These are phyloP conservation scores for Solanum stenotomum DNA, from an alignment of 257 asterid genomes.

Conservation along the genomic window DNA sequence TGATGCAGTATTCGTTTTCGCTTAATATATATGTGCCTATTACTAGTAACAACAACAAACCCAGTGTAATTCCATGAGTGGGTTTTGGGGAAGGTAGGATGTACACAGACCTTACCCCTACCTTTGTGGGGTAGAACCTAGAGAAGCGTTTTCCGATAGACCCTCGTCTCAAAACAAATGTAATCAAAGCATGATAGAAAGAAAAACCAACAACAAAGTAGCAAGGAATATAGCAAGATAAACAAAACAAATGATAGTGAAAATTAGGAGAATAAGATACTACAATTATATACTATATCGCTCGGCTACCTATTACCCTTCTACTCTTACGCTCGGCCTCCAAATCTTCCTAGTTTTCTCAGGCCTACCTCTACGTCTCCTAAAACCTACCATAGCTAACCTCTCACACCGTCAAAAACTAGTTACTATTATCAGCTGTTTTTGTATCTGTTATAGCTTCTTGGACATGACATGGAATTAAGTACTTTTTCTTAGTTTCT, in stretches of 20 bases:
- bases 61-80: background rate
- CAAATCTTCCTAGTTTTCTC: background rate
- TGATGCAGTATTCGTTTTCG: background rate
- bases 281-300: background rate
- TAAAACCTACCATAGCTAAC: background rate
- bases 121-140: background rate
- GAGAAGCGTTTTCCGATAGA: background rate
- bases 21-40: background rate
- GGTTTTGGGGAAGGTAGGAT: background rate
- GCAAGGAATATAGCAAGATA: background rate
- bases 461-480: background rate
- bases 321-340: background rate
- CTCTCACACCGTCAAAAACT: background rate
- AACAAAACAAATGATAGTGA: background rate
- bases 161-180: background rate
- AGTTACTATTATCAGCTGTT: background rate
- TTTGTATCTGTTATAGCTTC: background rate
- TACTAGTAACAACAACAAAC: background rate
- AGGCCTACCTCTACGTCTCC: background rate
- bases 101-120: background rate
- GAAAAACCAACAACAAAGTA: background rate
- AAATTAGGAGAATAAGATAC: background rate
- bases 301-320: background rate
- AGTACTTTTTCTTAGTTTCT: conserved; percentile 2
- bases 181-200: background rate